phyloP scores from a whole-genome alignment of 2,329 filamentous ascomycete species.

The Ceratocystis colombiana region DNA sequence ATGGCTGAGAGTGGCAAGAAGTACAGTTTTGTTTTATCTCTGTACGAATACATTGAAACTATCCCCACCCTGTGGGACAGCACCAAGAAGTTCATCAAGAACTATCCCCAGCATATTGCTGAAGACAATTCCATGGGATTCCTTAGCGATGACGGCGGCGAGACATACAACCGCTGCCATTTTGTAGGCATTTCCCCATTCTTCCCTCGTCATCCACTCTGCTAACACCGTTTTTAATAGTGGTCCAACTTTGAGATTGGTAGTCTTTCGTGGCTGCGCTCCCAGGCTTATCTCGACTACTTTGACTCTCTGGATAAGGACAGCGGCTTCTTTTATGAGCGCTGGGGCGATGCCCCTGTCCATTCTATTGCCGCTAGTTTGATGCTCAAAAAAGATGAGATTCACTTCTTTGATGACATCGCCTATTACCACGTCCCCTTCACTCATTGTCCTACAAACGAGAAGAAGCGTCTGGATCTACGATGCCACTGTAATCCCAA shows the following conservation, averaged over 20 bases:
- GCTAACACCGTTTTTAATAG: constrained; percentile 40
- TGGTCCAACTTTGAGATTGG: constrained; percentile 99
- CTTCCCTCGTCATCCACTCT: neutral
- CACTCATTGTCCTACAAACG: constrained; percentile 89
- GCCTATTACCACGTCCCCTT: constrained; percentile 97
- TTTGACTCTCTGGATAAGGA: constrained; percentile 81
- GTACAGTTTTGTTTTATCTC: constrained; percentile 90
- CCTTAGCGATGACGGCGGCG: constrained; percentile 80
- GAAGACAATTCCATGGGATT: constrained; percentile 81
- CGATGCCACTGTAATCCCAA: constrained; percentile 91
- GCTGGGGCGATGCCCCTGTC: constrained; percentile 94
- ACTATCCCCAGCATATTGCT: constrained; percentile 77
- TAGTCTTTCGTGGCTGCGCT: constrained; percentile 85
- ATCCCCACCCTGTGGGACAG: constrained; percentile 95
- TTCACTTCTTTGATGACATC: constrained; percentile 99
- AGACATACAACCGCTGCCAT: constrained; percentile 94
- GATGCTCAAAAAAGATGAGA: constrained; percentile 80
- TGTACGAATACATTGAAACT: constrained; percentile 95
- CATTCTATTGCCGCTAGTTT: constrained; percentile 92
- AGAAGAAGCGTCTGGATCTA: constrained; percentile 70
- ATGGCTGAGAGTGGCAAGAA: constrained; percentile 97
- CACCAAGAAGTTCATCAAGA: constrained; percentile 85
- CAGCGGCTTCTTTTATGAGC: constrained; percentile 97
- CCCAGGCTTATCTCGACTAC: constrained; percentile 78
- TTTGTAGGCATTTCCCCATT: constrained; percentile 55